Percentiles rank a stretch among this genome's conserved stretches.
These are phyloP conservation scores for Biscogniauxia sp. DNA, from an alignment of 2,329 filamentous ascomycete species.

Conservation along the genomic window DNA sequence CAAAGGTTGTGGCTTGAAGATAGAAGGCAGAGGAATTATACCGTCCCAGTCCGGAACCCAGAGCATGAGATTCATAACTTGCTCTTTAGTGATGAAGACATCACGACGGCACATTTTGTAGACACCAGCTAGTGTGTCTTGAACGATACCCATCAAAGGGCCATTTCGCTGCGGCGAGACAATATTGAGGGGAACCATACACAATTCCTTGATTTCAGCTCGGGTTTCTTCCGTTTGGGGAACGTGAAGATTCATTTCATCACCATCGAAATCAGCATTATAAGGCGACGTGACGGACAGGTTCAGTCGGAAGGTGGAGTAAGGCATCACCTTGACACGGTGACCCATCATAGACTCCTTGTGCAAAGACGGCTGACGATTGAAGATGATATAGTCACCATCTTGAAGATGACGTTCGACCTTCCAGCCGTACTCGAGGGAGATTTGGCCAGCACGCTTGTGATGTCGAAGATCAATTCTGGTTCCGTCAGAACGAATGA, in stretches of 20 bases:
- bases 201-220: conserved; percentile 89
- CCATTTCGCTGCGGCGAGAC: conserved; percentile 96
- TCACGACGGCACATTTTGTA: conserved; percentile 97
- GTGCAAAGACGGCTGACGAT: conserved; percentile 97
- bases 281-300: conserved; percentile 97
- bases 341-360: conserved; percentile 99
- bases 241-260: conserved; percentile 99
- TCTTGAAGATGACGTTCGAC: conserved; percentile 96
- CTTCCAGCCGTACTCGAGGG: conserved; percentile 95
- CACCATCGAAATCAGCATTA: conserved; percentile 99
- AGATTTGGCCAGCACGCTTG: conserved; percentile 81
- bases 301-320: conserved; percentile 97
- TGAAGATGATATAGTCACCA: conserved; percentile 98
- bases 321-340: conserved; percentile 95
- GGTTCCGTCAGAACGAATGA: conserved; percentile 89
- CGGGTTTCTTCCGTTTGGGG: conserved; percentile 96
- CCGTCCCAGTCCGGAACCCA: conserved; percentile 99
- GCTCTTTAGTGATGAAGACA: conserved; percentile 82
- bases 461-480: conserved; percentile 94
- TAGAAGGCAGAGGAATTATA: conserved; percentile 87
- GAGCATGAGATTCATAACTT: conserved; percentile 94
- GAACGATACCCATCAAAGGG: conserved; percentile 98
- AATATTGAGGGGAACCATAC: conserved; percentile 97
- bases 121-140: conserved; percentile 92
- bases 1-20: conserved; percentile 83